Base-by-base conservation (phyloP, 2,329 filamentous ascomycete species). In the Pleoardoris graminearum region DNA sequence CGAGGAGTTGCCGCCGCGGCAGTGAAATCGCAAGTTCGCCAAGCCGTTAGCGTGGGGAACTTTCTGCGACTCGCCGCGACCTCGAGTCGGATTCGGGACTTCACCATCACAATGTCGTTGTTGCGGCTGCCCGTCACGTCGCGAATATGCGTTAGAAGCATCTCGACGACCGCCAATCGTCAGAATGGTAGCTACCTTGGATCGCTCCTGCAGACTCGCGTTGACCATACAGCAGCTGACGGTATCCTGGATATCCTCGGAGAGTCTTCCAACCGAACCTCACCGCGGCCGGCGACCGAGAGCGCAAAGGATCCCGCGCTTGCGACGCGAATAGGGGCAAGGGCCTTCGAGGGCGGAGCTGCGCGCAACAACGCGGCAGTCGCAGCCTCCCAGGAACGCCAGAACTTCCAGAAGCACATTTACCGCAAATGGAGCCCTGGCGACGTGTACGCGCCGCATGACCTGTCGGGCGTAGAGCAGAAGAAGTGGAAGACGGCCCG, bases 381-480 rank as follows among this genome's bases (percentile, higher is more conserved):
- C 27, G 23, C 67, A 37, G 65, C 71, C 44, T 63, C 60, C 39
- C 70, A 63, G 56, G 59, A 62, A 29, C 61, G 69, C 14, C 48
- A 57, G 21, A 83, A 85, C 57, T 84, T 85, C 71, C 75, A 85
- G 63, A 78, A 75, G 57, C 85, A 90, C 73, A 81, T 87, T 74
- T 81, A 83, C 30, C 86, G 92, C 42, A 80, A 82, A 35, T 97
- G 89, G 87, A 79, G 80, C 64, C 66, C 78, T 0, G 94, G 94
- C 62, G 92, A 97, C 70, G 82, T 97, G 47, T 97, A 97, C 76
- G 83, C 91, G 54, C 94, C 94, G 29, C 89, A 92, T 70, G 94
- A 99, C 75, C 74, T 99, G 69, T 88, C 85, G 50, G 81, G 85
- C 21, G 77, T 79, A 30, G 92, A 97, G 82, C 87, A 89, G 85